Evolutionary conservation across 768 basidiomycete genomes (phyloP), one percentile per base, ranked within the genome.

Genomic region (Pleurotus pulmonarius): DNA sequence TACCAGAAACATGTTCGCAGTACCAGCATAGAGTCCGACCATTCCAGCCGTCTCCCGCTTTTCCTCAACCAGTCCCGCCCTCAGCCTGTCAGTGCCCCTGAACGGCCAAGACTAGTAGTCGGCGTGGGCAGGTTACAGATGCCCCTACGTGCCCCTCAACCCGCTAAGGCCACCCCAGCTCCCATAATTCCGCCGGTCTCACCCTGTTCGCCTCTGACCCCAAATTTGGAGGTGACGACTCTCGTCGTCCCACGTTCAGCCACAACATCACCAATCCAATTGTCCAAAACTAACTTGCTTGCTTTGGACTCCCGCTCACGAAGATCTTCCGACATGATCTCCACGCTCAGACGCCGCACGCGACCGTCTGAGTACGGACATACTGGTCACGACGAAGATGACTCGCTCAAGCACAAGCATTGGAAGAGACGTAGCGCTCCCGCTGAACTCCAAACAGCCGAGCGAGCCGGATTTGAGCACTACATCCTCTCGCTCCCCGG

Each of bases 301-400:
- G 73, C 79, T 4, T 70, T 87, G 56, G 76, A 79, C 24, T 74
- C 77, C 16, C 83, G 87, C 51, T 80, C 79, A 58, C 74, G 79
- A 62, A 81, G 75, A 44, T 80, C 85, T 5, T 76, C 78, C 54
- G 77, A 83, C 63, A 88, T 91, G 88, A 76, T 88, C 53, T 77
- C 75, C 26, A 82, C 82, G 15, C 75, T 92, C 59, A 74, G 75
- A 60, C 80, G 84, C 53, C 81, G 87, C 63, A 58, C 75, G 49
- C 72, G 76, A 22, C 48, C 56, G 9, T 69, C 70, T n/a, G 74
- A 73, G 25, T 58, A 65, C 38, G 65, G 69, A 48, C 34, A 54
- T 39, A 58, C 58, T 26, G 62, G 52, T 24, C 54, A 58, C 56
- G 45, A 58, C 46, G 63, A 63, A 25, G 73, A 70, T 57, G 70